These are phyloP conservation scores for Backusella tarrabulga DNA, from an alignment of 192 early-diverging fungal genomes.

Conservation along the genomic window DNA sequence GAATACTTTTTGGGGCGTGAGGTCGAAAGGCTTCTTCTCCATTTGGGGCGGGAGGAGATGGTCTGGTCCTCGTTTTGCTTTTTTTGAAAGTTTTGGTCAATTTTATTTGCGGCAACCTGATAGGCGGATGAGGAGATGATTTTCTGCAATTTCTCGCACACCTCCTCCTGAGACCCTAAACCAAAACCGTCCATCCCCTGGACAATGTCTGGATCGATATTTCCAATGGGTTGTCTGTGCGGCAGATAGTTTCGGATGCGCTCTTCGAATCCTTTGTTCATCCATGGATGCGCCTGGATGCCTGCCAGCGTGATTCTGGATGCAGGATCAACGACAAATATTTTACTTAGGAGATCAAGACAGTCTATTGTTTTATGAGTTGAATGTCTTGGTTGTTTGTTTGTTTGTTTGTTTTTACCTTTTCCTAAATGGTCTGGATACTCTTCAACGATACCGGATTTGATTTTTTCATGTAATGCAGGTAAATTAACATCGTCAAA, in stretches of 20 bases:
- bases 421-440: constrained; percentile 70
- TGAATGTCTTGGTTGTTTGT: not conserved
- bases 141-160: constrained; percentile 48
- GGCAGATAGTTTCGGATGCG: constrained; percentile 68
- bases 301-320: constrained; percentile 67
- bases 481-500: constrained; percentile 86
- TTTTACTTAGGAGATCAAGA: constrained; percentile 62
- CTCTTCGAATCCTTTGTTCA: constrained; percentile 66
- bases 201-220: constrained; percentile 62
- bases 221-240: constrained; percentile 49
- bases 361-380: constrained; percentile 32
- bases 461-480: constrained; percentile 85
- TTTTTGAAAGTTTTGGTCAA: constrained; percentile 25
- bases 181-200: constrained; percentile 78
- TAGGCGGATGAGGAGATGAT: constrained; percentile 51
- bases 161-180: constrained; percentile 63
- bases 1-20: not conserved
- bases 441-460: constrained; percentile 69
- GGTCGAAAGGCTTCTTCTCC: not conserved
- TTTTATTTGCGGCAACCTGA: constrained; percentile 25
- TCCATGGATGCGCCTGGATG: constrained; percentile 74
- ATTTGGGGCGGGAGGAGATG: constrained; percentile 5
- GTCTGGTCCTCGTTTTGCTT: constrained; percentile 1
- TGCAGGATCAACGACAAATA: constrained; percentile 73
- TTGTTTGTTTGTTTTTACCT: constrained; percentile 47